phyloP scores from a whole-genome alignment of 371 early-diverging fungal genomes.

The Mortierella sp. region DNA sequence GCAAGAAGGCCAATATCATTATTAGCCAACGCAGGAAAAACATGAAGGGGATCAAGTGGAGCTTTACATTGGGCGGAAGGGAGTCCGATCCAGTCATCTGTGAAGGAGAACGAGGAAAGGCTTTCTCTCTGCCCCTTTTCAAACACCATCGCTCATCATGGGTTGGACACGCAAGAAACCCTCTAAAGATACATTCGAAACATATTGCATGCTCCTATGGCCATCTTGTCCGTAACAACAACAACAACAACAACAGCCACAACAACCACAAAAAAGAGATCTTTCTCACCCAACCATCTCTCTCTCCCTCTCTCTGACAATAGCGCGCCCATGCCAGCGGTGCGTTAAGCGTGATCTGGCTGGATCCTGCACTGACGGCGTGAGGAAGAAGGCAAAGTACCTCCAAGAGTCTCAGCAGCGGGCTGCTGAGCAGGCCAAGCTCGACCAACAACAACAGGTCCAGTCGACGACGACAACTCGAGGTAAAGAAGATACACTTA shows the following conservation, averaged over 20 bases:
- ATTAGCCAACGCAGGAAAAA: background rate
- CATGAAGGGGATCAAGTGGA: background rate
- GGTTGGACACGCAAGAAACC: background rate
- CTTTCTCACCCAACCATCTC: conserved; percentile 4
- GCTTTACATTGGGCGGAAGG: background rate
- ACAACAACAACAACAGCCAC: too few relatives aligned
- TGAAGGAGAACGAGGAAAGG: background rate
- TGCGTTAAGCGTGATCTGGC: conserved; percentile 85
- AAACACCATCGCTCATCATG: conserved; percentile 4
- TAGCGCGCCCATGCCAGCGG: conserved; percentile 87
- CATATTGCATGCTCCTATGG: background rate
- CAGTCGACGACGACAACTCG: conserved; percentile 18
- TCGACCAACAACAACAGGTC: conserved; percentile 10
- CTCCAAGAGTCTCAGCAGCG: conserved; percentile 67
- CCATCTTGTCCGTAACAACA: background rate
- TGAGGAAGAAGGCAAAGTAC: conserved; percentile 87
- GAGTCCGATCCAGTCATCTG: background rate
- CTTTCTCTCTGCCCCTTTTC: background rate
- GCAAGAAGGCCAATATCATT: background rate
- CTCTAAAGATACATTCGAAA: background rate
- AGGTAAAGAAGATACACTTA: conserved; percentile 22
- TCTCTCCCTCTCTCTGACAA: background rate
- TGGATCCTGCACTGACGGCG: conserved; percentile 82
- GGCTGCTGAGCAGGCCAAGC: conserved; percentile 27
- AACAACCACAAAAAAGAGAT: background rate